These are phyloP conservation scores for Royoungia palumana DNA, from an alignment of 768 basidiomycete genomes.

Conservation along the genomic window DNA sequence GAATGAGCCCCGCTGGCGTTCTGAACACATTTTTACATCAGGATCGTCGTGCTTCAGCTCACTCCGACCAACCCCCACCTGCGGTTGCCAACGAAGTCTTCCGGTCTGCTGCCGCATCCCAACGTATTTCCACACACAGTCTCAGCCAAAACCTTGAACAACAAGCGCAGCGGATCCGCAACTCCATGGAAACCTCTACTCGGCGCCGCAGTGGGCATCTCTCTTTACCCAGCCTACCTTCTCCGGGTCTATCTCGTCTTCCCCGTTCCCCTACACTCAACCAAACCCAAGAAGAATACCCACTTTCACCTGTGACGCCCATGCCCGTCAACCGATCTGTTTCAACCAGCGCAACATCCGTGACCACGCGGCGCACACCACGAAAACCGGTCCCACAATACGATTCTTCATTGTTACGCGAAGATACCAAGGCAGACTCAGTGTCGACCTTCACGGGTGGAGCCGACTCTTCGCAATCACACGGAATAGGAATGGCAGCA, in stretches of 20 bases:
- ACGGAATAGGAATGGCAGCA: slow-evolving; percentile 18
- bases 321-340: slow-evolving; percentile 27
- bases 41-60: slow-evolving; percentile 18
- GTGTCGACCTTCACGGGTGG: slow-evolving; percentile 19
- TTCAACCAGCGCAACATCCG: slow-evolving; percentile 24
- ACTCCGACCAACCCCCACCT: slow-evolving; percentile 15
- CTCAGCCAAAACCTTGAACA: slow-evolving; percentile 25
- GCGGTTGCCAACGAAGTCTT: neutral
- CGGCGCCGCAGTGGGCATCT: slow-evolving; percentile 27
- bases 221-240: slow-evolving; percentile 28
- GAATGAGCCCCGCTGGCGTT: slow-evolving; percentile 19
- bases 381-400: slow-evolving; percentile 61
- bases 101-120: slow-evolving; percentile 9
- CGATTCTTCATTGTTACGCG: slow-evolving; percentile 30
- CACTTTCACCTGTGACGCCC: slow-evolving; percentile 22
- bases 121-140: slow-evolving; percentile 12
- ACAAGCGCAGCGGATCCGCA: slow-evolving; percentile 31
- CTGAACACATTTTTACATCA: slow-evolving; percentile 16
- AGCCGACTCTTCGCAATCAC: slow-evolving; percentile 29
- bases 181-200: slow-evolving; percentile 28
- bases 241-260: slow-evolving; percentile 12
- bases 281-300: slow-evolving; percentile 29
- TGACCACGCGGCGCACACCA: slow-evolving; percentile 32
- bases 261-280: slow-evolving; percentile 14
- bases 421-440: slow-evolving; percentile 21